Conservation (phyloP, 2,329 filamentous ascomycete genomes). For the Fusarium sp. region DNA sequence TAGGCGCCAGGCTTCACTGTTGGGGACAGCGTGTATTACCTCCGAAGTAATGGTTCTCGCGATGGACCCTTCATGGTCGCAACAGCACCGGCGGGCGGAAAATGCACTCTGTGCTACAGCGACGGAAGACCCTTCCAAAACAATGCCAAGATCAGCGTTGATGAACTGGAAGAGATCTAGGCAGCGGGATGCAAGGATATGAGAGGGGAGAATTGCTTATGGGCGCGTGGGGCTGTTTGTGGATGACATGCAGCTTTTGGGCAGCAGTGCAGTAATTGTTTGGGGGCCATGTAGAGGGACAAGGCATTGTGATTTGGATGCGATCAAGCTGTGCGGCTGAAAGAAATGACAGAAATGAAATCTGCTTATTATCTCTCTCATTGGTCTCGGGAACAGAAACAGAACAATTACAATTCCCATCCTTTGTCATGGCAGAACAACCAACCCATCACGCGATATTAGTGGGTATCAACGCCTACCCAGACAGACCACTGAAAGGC, state of each 20-base stretch:
- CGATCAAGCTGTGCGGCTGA: neutral
- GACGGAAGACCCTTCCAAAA: neutral
- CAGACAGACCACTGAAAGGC: neutral
- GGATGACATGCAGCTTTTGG: neutral
- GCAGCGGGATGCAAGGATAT: neutral
- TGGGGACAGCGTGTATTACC: constrained; percentile 7
- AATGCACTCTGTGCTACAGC: neutral
- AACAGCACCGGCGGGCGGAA: neutral
- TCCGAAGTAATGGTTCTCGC: neutral
- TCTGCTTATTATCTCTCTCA: neutral
- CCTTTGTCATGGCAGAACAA: neutral
- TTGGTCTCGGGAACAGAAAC: neutral
- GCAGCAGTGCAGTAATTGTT: neutral
- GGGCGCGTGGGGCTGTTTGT: neutral
- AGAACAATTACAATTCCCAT: neutral
- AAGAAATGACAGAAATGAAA: neutral
- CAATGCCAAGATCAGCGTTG: neutral
- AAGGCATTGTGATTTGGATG: neutral
- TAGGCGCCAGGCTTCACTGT: neutral
- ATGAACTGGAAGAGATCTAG: neutral
- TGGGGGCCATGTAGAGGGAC: neutral
- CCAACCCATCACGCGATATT: constrained; percentile 9
- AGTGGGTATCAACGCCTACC: constrained; percentile 23
- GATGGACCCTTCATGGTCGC: constrained; percentile 9
- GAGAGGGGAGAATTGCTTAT: neutral